These are phyloP conservation scores for Saccharomyces pastorianus DNA, from an alignment of 1,139 yeast species.

Conservation along the genomic window DNA sequence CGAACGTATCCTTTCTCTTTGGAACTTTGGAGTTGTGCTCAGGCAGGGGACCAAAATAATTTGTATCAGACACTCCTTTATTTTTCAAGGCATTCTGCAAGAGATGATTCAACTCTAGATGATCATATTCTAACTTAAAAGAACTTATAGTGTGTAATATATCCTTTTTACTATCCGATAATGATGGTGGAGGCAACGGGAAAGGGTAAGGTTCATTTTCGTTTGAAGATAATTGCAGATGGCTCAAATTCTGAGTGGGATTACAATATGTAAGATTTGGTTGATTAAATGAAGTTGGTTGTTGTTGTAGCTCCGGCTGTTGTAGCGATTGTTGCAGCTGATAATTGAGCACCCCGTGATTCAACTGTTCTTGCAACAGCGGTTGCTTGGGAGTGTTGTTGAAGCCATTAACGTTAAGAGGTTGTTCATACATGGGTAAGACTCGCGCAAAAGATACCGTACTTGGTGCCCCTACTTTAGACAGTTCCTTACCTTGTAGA, in stretches of 20 bases:
- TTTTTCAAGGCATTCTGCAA: constrained; percentile 33
- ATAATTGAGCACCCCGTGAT: constrained; percentile 21
- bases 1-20: neutral
- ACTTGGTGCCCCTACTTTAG: constrained; percentile 57
- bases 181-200: constrained; percentile 22
- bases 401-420: neutral
- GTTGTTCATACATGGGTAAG: constrained; percentile 14
- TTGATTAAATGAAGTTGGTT: constrained; percentile 12
- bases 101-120: constrained; percentile 26
- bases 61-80: constrained; percentile 30
- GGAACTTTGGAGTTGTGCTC: constrained; percentile 37
- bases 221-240: constrained; percentile 8
- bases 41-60: constrained; percentile 58
- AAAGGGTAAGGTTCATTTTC: constrained; percentile 26
- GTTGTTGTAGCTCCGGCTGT: constrained; percentile 6
- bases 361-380: constrained; percentile 22
- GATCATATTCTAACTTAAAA: constrained; percentile 21
- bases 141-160: constrained; percentile 18
- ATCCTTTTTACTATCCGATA: constrained; percentile 11
- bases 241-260: constrained; percentile 3
- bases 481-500: constrained; percentile 68
- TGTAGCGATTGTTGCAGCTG: constrained; percentile 20
- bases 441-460: constrained; percentile 62
- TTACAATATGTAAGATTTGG: constrained; percentile 3
- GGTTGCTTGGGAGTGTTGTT: constrained; percentile 9